Conservation (phyloP, 2,329 filamentous ascomycete genomes). For the Cladophialophora exuberans region DNA sequence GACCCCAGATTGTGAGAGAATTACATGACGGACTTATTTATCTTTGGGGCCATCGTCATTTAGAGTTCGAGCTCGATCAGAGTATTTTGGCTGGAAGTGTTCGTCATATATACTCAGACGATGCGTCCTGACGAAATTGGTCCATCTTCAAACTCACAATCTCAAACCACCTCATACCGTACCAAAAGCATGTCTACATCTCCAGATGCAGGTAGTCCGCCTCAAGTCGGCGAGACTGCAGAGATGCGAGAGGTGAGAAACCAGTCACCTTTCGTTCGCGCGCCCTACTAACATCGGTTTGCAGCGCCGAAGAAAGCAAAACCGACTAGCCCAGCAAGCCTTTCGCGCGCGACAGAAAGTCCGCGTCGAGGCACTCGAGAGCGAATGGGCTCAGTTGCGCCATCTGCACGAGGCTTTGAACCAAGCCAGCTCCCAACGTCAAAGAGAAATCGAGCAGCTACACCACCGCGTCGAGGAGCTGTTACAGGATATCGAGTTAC, state of each 20-base stretch:
- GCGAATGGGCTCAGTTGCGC: slow-evolving; percentile 6
- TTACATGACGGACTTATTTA: no score
- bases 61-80: no score
- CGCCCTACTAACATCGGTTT: neutral
- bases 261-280: neutral
- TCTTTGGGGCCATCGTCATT: no score
- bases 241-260: slow-evolving; percentile 8
- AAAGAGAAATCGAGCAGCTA: slow-evolving; percentile 9
- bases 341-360: slow-evolving; percentile 11
- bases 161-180: neutral
- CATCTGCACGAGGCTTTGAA: slow-evolving; percentile 11
- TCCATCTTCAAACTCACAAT: no score
- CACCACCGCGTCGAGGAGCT: slow-evolving; percentile 8
- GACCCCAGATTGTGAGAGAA: no score
- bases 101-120: no score
- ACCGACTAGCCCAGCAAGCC: slow-evolving; percentile 10
- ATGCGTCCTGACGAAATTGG: no score
- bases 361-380: slow-evolving; percentile 6
- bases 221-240: slow-evolving; percentile 4
- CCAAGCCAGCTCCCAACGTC: slow-evolving; percentile 3
- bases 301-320: slow-evolving; percentile 9
- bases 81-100: no score
- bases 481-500: slow-evolving; percentile 4
- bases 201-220: neutral
- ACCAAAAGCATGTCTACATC: neutral